Base-by-base conservation (phyloP, 2,329 filamentous ascomycete genomes). In the Fusarium zealandicum region DNA sequence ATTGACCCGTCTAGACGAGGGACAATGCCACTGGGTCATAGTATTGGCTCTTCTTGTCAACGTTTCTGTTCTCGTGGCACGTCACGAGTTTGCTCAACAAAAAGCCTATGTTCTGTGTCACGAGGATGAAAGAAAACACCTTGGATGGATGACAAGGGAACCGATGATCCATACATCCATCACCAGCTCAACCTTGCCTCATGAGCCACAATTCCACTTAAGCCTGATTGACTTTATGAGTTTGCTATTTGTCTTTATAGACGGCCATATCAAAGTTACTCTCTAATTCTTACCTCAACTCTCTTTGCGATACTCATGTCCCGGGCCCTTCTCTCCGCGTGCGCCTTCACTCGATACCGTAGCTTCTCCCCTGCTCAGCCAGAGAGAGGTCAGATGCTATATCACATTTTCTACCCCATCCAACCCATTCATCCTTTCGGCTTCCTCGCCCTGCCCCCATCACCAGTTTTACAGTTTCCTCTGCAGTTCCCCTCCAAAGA, bases 11-110 rank as follows among this genome's bases (percentile, higher is more conserved):
- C 22, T 25, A 25, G 22, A 25, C 22, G 8, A 25, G 8, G 3
- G 22, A 25, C 11, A n/a, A 31, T 31, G 28, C 10, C 13, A 31
- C 22, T 25, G 5, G 9, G 9, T 25, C 20, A 22, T 25, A 25
- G 8, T 25, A 25, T 9, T 25, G 22, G 22, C 6, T 20, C 6
- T 42, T 31, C 40, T 27, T 42, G 27, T n/a, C 12, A 18, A 5
- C 27, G 18, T 22, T 38, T 9, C 36, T 11, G 14, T 47, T 54
- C 47, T 14, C 36, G 36, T 59, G 53, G 44, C 20, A 46, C 52
- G 42, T 61, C 58, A 58, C 54, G 33, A 46, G 53, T 42, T 58
- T 46, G 41, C 47, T 22, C 39, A 17, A 30, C 35, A 45, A 45
- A 51, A 48, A 45, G 14, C 22, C 17, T 18, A 30, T 10, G 17